Conservation (phyloP, 352 stramenopile genomes). For the Pythium volutum region DNA sequence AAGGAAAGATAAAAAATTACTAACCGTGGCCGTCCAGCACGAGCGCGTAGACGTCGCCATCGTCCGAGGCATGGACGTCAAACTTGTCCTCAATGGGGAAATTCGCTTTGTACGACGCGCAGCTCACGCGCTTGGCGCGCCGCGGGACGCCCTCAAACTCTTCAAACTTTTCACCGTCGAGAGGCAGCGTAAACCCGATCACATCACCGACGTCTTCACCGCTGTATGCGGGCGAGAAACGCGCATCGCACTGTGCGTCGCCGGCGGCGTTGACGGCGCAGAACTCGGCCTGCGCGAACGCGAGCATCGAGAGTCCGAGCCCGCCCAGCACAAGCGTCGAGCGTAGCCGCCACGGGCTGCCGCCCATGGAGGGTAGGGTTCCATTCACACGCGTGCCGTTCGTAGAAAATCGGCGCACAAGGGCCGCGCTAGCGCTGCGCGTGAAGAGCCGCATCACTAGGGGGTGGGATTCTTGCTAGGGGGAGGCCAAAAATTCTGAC, state of each 20-base stretch:
- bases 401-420: not conserved
- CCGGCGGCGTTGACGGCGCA: conserved; percentile 11
- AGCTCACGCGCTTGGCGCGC: conserved; percentile 23
- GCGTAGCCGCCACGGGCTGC: conserved; percentile 4
- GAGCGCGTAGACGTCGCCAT: conserved; percentile 81
- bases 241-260: conserved; percentile 24
- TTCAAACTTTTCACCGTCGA: conserved; percentile 24
- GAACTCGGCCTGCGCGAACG: conserved; percentile 21
- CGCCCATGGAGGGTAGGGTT: not conserved
- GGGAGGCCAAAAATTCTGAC: not conserved
- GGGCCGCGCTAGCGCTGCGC: not conserved
- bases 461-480: not conserved
- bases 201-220: conserved; percentile 21
- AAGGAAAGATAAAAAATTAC: not conserved
- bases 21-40: conserved; percentile 91
- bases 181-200: conserved; percentile 22
- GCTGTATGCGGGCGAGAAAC: conserved; percentile 27
- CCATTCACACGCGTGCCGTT: not conserved
- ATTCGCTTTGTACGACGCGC: conserved; percentile 57
- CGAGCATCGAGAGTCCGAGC: conserved; percentile 29
- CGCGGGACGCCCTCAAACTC: not conserved
- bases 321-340: conserved; percentile 26
- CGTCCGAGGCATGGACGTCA: conserved; percentile 57
- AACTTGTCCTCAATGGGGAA: conserved; percentile 84
- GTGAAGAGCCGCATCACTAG: conserved; percentile 19